Evolutionary conservation across 345 rosid genomes (phyloP).

Genomic region (Combretum micranthum): DNA sequence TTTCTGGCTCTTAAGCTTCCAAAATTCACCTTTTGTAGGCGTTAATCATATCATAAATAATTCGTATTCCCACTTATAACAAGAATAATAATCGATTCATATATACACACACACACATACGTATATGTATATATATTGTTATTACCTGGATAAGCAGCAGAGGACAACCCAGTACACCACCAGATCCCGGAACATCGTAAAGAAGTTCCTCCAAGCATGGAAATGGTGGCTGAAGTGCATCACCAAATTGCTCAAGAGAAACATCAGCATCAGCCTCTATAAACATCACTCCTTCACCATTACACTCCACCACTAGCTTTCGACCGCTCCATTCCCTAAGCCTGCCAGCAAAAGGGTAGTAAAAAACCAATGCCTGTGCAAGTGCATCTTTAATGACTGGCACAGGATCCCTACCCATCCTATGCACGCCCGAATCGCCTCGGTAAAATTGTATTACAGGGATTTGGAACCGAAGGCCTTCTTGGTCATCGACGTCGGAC

Average conservation of each 20-base stretch:
- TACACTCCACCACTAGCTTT: constrained; percentile 16
- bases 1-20: no score
- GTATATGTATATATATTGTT: background rate
- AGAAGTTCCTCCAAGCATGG: constrained; percentile 51
- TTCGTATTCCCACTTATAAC: background rate
- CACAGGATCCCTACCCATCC: constrained; percentile 10
- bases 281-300: constrained; percentile 12
- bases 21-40: no score
- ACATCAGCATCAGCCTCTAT: constrained; percentile 16
- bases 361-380: constrained; percentile 7
- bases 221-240: constrained; percentile 35
- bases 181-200: constrained; percentile 42
- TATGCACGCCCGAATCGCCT: constrained; percentile 14
- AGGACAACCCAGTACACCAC: constrained; percentile 29
- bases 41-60: background rate
- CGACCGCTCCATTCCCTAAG: constrained; percentile 1
- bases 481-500: background rate
- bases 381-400: constrained; percentile 8
- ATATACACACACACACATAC: background rate
- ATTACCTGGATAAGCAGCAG: constrained; percentile 44
- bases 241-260: constrained; percentile 6
- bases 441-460: constrained; percentile 1
- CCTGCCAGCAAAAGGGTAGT: constrained; percentile 13
- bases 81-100: background rate
- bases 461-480: background rate